Base-by-base conservation (phyloP, 495 filamentous ascomycete genomes). In the Geopyxis carbonaria region DNA sequence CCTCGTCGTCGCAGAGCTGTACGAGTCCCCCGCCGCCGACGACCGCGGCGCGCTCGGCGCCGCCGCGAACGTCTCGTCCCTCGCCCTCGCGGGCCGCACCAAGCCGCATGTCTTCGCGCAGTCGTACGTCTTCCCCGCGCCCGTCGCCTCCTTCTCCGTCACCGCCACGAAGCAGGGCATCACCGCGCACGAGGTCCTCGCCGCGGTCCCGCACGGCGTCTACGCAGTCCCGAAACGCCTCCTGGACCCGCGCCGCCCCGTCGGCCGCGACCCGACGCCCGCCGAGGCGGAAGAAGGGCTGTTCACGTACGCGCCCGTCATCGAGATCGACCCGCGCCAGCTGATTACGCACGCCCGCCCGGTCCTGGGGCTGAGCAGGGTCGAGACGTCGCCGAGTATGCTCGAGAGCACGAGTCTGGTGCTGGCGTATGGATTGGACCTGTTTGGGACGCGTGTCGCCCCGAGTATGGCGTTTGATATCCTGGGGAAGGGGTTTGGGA, bases 371-470 rank as follows among this genome's bases (percentile, higher is more conserved):
- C 69, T 93, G 28, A 65, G 69, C 38, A 62, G 70, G 27, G 66
- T 93, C 13, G 67, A 86, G 8, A 75, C 81, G 0, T 66, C 63
- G 11, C 83, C 87, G 0, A 76, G 81, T 0, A 49, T 78, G 1
- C 66, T 99, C n/a, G 89, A 99, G 60, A 93, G 85, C 58, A 94
- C 89, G 9, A 84, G 80, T 50, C 57, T 99, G 30, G 70, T 99
- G 20, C 73, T 95, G 50, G 87, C 84, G 2, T 94, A 78, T 56
- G 91, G 91, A 2, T 49, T 78, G 0, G 89, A 99, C 55, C 59
- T 95, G 22, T 99, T 83, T 48, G 85, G 80, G 4, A 85, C 86
- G 2, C 64, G 84, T 10, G 74, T 89, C 22, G 72, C 75, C 21
- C 89, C 89, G 0, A 91, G 81, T 53, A 70, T 77, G 40, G 68